Percentiles rank a stretch among this genome's conserved stretches.
Evolutionary conservation across 2,329 filamentous ascomycete genomes (phyloP).

Genomic region (Venturia pyrina): DNA sequence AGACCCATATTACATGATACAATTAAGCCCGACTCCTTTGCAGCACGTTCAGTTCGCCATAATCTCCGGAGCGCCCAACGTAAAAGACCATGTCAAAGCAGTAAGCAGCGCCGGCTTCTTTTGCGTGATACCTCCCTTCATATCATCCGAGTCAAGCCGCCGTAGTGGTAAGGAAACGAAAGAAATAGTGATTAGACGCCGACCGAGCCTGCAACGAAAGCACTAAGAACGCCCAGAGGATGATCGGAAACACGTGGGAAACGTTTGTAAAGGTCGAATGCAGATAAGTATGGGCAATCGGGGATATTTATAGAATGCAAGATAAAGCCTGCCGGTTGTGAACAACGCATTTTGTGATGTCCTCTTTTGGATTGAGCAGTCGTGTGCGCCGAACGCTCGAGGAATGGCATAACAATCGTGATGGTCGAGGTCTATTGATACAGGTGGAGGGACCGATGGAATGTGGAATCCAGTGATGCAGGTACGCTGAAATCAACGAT

Average conservation of each 20-base stretch:
- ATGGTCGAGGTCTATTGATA: slow-evolving; percentile 4
- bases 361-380: not conserved
- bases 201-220: not conserved
- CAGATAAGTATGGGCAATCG: not conserved
- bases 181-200: not conserved
- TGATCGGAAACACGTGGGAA: not conserved
- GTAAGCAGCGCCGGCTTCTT: not conserved
- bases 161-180: not conserved
- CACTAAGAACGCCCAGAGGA: not conserved
- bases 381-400: not conserved
- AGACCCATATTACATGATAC: not conserved
- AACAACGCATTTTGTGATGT: not conserved
- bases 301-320: not conserved
- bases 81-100: not conserved
- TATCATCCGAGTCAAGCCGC: not conserved
- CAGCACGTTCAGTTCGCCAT: not conserved
- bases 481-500: not conserved
- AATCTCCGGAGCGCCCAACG: not conserved
- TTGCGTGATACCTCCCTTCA: not conserved
- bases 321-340: not conserved
- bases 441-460: not conserved
- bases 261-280: not conserved
- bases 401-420: not conserved
- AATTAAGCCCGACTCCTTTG: not conserved
- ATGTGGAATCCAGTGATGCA: not conserved